Conservation (phyloP, 2,329 filamentous ascomycete species). For the Ilyonectria destructans region DNA sequence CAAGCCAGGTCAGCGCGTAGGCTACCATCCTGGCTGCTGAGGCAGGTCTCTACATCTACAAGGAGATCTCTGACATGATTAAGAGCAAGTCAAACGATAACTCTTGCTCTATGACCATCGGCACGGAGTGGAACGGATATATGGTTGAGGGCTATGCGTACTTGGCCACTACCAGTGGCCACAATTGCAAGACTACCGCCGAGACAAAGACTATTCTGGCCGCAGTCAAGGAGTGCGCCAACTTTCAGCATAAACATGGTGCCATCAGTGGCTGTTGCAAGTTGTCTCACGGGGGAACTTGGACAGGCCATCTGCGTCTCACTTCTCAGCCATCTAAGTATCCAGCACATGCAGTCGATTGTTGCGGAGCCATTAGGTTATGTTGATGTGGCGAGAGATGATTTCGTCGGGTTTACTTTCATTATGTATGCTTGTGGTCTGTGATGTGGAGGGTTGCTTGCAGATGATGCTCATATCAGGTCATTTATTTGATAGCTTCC, state of each 20-base stretch:
- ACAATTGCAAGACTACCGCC: neutral
- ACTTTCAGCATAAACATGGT: no score
- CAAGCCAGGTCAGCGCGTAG: neutral
- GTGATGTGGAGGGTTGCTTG: no score
- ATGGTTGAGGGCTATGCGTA: neutral
- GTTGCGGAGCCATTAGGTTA: neutral
- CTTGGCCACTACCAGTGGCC: neutral
- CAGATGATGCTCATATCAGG: no score
- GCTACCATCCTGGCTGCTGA: neutral
- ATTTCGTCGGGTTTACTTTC: no score
- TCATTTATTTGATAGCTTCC: no score
- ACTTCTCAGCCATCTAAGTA: neutral
- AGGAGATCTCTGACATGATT: neutral
- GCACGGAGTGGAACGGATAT: neutral
- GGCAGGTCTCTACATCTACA: no score
- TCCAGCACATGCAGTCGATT: neutral
- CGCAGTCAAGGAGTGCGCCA: neutral
- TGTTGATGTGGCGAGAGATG: no score
- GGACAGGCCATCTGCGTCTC: conserved; percentile 6
- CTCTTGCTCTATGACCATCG: neutral
- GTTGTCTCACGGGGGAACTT: neutral
- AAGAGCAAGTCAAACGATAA: neutral
- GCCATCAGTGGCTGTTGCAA: neutral
- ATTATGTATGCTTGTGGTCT: no score
- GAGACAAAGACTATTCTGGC: neutral